Conservation (phyloP, 345 rosid genomes). For the Pistacia atlantica region DNA sequence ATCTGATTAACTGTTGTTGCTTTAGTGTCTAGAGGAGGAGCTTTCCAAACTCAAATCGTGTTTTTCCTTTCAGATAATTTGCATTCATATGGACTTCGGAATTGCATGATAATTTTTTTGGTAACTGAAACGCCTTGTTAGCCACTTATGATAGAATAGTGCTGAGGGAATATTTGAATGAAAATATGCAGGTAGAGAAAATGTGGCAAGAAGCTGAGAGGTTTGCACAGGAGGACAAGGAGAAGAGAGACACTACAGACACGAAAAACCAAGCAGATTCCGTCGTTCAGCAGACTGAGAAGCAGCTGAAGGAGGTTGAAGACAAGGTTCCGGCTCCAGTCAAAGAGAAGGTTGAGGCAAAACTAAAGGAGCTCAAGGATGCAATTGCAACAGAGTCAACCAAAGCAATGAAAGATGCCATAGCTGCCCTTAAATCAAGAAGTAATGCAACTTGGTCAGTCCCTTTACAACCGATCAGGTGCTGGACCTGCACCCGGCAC, state of each 20-base stretch:
- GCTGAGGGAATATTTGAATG: not conserved
- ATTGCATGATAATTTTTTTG: not conserved
- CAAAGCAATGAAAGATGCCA: conserved; percentile 75
- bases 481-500: conserved; percentile 58
- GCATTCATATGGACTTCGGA: not conserved
- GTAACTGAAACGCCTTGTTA: not conserved
- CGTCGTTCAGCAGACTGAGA: conserved; percentile 79
- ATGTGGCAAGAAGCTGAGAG: conserved; percentile 89
- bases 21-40: too few relatives aligned
- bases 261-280: conserved; percentile 97
- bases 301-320: conserved; percentile 85
- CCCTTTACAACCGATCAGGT: conserved; percentile 82
- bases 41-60: too few relatives aligned
- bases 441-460: conserved; percentile 90
- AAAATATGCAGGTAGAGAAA: conserved; percentile 59
- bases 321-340: conserved; percentile 84
- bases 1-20: too few relatives aligned
- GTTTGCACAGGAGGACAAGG: conserved; percentile 84
- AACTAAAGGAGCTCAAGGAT: conserved; percentile 81
- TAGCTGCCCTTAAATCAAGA: conserved; percentile 90
- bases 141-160: not conserved
- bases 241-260: conserved; percentile 87
- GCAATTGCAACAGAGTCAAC: conserved; percentile 64
- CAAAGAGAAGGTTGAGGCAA: conserved; percentile 86
- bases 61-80: too few relatives aligned